These are phyloP conservation scores for Blyttiomyces sp. DNA, from an alignment of 371 early-diverging fungal genomes.

Conservation along the genomic window DNA sequence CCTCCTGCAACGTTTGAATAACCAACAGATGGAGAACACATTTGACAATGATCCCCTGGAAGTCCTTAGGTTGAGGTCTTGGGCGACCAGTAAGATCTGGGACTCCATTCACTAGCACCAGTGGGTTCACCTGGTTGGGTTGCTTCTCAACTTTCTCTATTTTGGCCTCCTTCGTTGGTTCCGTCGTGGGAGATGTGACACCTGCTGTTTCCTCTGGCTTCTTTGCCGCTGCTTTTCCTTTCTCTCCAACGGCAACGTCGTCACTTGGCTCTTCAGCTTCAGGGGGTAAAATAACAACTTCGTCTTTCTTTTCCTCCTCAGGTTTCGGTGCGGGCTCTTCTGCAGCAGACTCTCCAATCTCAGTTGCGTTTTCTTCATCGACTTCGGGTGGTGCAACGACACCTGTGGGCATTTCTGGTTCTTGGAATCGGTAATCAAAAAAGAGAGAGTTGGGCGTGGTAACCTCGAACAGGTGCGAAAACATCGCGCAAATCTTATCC, in stretches of 20 bases:
- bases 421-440: constrained; percentile 40
- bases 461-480: constrained; percentile 67
- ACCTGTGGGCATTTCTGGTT: constrained; percentile 21
- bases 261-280: neutral
- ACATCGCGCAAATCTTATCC: constrained; percentile 65
- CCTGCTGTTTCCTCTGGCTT: neutral
- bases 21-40: constrained; percentile 75
- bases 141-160: too few species aligned
- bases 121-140: neutral
- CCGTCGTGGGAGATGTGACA: neutral
- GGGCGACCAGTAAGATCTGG: constrained; percentile 32
- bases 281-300: neutral
- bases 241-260: neutral
- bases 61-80: constrained; percentile 57
- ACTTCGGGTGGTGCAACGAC: constrained; percentile 22
- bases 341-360: neutral
- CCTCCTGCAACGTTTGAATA: constrained; percentile 73
- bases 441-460: constrained; percentile 82
- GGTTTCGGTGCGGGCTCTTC: neutral
- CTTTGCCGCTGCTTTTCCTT: neutral
- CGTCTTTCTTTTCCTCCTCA: neutral
- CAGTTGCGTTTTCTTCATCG: neutral
- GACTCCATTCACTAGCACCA: constrained; percentile 2
- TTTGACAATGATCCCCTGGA: constrained; percentile 73
- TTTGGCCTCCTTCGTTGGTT: too few species aligned